Evolutionary conservation across 2,329 filamentous ascomycete genomes (phyloP).

Genomic region (Orbilia blumenaviensis): DNA sequence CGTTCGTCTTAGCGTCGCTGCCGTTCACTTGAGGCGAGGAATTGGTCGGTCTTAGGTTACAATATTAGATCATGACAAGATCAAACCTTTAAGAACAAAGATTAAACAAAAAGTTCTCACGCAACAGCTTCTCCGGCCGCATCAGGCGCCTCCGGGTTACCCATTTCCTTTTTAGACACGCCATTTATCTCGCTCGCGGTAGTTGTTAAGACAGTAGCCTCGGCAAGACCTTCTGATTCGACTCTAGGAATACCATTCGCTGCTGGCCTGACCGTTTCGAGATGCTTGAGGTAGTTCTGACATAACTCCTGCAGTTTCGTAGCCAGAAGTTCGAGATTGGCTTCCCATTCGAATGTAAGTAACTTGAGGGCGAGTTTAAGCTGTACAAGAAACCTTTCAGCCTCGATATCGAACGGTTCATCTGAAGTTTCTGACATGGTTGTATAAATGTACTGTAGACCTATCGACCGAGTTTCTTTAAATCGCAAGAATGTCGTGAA

Average conservation of each 20-base stretch:
- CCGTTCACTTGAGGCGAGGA: not conserved
- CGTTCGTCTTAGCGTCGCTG: not conserved
- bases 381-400: slow-evolving; percentile 38
- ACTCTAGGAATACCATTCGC: not conserved
- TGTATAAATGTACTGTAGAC: not conserved
- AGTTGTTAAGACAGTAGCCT: not conserved
- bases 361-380: slow-evolving; percentile 43
- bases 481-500: too few species aligned
- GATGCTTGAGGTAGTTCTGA: slow-evolving; percentile 13
- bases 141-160: not conserved
- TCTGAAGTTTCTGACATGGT: slow-evolving; percentile 9
- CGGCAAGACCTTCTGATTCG: not conserved
- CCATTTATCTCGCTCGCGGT: not conserved
- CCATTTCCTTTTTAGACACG: not conserved
- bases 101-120: slow-evolving; percentile 3
- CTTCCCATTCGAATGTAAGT: slow-evolving; percentile 44
- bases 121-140: not conserved
- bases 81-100: not conserved
- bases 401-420: slow-evolving; percentile 27
- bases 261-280: not conserved
- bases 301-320: slow-evolving; percentile 35
- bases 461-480: too few species aligned
- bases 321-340: slow-evolving; percentile 40
- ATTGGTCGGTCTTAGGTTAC: not conserved
- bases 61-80: not conserved